A percentile compares a stretch with the other conserved stretches of the same genome.
These are phyloP conservation scores for Penicillium verhagenii DNA, from an alignment of 495 filamentous ascomycete genomes.

Conservation along the genomic window DNA sequence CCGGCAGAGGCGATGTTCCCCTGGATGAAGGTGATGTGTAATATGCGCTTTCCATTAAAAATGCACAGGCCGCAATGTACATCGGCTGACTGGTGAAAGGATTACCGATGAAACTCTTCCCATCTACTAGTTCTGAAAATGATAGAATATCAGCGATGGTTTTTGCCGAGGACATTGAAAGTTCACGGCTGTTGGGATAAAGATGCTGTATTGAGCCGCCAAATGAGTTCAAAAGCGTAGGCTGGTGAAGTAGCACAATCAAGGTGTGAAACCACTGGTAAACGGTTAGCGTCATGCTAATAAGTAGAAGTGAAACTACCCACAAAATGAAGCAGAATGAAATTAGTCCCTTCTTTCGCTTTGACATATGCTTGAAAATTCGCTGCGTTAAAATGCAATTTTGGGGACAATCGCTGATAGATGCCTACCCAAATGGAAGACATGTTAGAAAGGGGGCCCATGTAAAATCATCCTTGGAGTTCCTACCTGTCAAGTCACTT, in stretches of 20 bases:
- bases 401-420: slow-evolving; percentile 69
- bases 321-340: slow-evolving; percentile 78
- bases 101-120: slow-evolving; percentile 77
- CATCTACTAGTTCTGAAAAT: slow-evolving; percentile 76
- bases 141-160: slow-evolving; percentile 82
- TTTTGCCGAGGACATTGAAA: slow-evolving; percentile 86
- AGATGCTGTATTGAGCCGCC: slow-evolving; percentile 67
- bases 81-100: slow-evolving; percentile 88
- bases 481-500: slow-evolving; percentile 61
- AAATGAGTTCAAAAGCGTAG: slow-evolving; percentile 73
- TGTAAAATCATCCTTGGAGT: neutral
- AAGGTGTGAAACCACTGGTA: slow-evolving; percentile 78
- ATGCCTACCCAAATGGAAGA: slow-evolving; percentile 34
- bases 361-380: slow-evolving; percentile 79
- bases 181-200: slow-evolving; percentile 71
- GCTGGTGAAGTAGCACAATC: slow-evolving; percentile 81
- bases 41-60: slow-evolving; percentile 73
- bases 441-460: neutral
- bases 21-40: slow-evolving; percentile 41
- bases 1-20: slow-evolving; percentile 28
- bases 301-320: neutral
- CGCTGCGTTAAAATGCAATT: slow-evolving; percentile 72
- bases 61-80: slow-evolving; percentile 85
- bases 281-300: neutral
- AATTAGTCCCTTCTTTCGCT: slow-evolving; percentile 74